Evolutionary conservation across 176 grass and related monocot genomes (phyloP).

Genomic region (barley (Hordeum vulgare)): MorexV3_pseudomolecules_assembly NC_058522.1:430047457-430047956

Average conservation of each 20-base stretch:
- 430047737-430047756: neutral
- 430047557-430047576: neutral
- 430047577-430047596: neutral
- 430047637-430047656: neutral
- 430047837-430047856: neutral
- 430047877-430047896: neutral
- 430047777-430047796: too few species aligned
- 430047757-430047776: neutral
- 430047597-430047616: neutral
- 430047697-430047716: neutral
- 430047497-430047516: neutral
- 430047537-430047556: neutral
- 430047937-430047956: too few species aligned
- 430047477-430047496: conserved; percentile 5
- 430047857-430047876: neutral
- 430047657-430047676: neutral
- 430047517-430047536: neutral
- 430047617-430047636: neutral
- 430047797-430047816: neutral
- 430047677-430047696: neutral
- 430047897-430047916: too few species aligned
- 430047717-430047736: neutral
- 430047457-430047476: conserved; percentile 12
- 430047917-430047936: too few species aligned
- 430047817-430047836: neutral